Evolutionary conservation across 192 early-diverging fungal species (phyloP).

Genomic region (Entrophospora sp.): DNA sequence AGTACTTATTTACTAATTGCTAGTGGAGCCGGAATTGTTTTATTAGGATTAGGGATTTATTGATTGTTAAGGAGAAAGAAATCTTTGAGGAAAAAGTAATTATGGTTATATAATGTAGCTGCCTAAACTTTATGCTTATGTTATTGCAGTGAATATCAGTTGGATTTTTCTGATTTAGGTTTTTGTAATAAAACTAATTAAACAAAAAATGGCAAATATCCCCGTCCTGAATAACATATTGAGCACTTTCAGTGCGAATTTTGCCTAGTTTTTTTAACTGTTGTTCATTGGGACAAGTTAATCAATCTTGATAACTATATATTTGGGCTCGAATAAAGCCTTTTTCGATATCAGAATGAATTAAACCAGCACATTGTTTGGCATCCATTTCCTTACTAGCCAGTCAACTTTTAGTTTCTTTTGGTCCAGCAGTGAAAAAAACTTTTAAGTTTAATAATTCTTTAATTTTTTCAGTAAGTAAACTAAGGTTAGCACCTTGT

Average conservation of each 20-base stretch:
- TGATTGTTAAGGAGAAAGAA: too few relatives aligned
- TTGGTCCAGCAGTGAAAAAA: slow-evolving; percentile 68
- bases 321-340: slow-evolving; percentile 75
- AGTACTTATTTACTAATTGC: too few relatives aligned
- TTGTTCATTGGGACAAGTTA: background rate
- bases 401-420: slow-evolving; percentile 76
- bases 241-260: background rate
- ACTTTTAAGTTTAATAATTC: slow-evolving; percentile 60
- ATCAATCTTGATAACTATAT: slow-evolving; percentile 25
- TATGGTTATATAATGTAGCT: too few relatives aligned
- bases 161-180: too few relatives aligned
- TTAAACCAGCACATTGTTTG: slow-evolving; percentile 57
- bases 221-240: slow-evolving; percentile 6
- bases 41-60: too few relatives aligned
- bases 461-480: slow-evolving; percentile 59
- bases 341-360: slow-evolving; percentile 65
- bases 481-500: slow-evolving; percentile 27
- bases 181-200: too few relatives aligned
- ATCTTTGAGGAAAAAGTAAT: too few relatives aligned
- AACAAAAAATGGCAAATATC: slow-evolving; percentile 11
- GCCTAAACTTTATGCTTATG: too few relatives aligned
- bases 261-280: background rate
- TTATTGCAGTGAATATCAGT: too few relatives aligned
- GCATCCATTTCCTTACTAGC: slow-evolving; percentile 55
- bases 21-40: too few relatives aligned